Evolutionary conservation across 352 stramenopile genomes (phyloP), one percentile per base, ranked within the genome.

Genomic region (Phytophthora constricta): DNA sequence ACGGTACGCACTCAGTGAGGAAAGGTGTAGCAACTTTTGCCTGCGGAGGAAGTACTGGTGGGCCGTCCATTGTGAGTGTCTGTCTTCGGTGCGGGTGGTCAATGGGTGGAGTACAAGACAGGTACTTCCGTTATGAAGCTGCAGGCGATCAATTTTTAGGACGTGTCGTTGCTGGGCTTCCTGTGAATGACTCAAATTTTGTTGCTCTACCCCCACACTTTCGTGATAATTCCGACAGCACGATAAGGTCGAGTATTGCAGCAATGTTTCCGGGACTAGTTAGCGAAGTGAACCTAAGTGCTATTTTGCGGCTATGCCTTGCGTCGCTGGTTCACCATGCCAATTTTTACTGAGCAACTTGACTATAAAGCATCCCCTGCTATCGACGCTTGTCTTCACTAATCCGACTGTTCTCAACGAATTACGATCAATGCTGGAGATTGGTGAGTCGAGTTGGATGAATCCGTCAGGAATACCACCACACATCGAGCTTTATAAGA

Each of bases 191-290:
- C 14, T 45, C 64, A 7, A 5, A 23, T 19, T 68, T 72, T 47
- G 27, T 34, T 2, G 27, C 20, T n/a, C 25, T 64, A 13, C 58
- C 65, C 2, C 52, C 58, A 2, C 53, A 68, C 50, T 73, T 68
- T 26, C 11, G 25, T 5, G 37, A 45, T 5, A 23, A 23, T 5
- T 19, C 14, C 3, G 13, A 31, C 9, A 34, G 9, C 27, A n/a
- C 2, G 7, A n/a, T 31, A 47, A 9, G 20, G 37, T 26, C 43
- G 5, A 23, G 19, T 27, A n/a, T 64, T 0, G 8, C 1, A 14
- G 16, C 9, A 1, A 68, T 68, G 47, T 72, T 72, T 47, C 53
- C 53, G n/a, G 11, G 0, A 31, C 31, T 52, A 19, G 5, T 10
- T 20, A 9, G 1, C 16, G 17, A 37, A 5, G 1, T 1, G 34